phyloP scores from a whole-genome alignment of 2,329 filamentous ascomycete genomes.

The Bipolaris sorokiniana region DNA sequence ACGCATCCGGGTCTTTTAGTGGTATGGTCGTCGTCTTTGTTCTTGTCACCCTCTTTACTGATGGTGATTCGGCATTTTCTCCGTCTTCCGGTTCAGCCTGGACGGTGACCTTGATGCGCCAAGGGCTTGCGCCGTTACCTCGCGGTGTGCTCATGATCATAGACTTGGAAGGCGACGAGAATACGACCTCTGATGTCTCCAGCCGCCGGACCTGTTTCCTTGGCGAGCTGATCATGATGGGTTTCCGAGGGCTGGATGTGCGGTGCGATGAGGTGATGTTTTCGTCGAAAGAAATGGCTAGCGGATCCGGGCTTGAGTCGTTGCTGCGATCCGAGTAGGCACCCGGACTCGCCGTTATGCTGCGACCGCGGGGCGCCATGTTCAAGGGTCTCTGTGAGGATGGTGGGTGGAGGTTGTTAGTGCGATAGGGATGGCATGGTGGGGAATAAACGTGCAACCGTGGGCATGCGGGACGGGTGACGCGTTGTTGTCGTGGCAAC shows the following conservation, averaged over 20 bases:
- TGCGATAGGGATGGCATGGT: constrained; percentile 18
- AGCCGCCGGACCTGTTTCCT: constrained; percentile 35
- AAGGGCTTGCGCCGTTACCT: constrained; percentile 51
- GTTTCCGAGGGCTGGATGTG: constrained; percentile 29
- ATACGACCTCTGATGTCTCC: constrained; percentile 27
- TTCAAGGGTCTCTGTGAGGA: constrained; percentile 7
- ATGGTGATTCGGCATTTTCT: constrained; percentile 42
- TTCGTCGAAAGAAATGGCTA: constrained; percentile 39
- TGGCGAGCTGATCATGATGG: constrained; percentile 39
- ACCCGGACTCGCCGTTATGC: constrained; percentile 24
- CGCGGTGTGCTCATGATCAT: constrained; percentile 53
- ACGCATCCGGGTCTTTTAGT: constrained; percentile 48
- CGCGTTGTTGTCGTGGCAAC: constrained; percentile 40
- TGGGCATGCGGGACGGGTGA: constrained; percentile 23
- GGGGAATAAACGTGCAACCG: constrained; percentile 18
- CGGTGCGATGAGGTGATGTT: constrained; percentile 28
- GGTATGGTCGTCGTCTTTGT: constrained; percentile 51
- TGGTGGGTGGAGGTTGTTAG: constrained; percentile 19
- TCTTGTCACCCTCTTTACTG: constrained; percentile 33
- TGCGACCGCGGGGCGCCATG: constrained; percentile 37
- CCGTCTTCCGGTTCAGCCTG: constrained; percentile 52
- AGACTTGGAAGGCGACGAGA: constrained; percentile 52
- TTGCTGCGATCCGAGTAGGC: constrained; percentile 26
- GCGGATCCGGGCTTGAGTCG: constrained; percentile 49
- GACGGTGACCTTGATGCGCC: constrained; percentile 59